Evolutionary conservation across 2,329 filamentous ascomycete genomes (phyloP), one percentile per base, ranked within the genome.

Genomic region (Xylariomycetidae sp.): DNA sequence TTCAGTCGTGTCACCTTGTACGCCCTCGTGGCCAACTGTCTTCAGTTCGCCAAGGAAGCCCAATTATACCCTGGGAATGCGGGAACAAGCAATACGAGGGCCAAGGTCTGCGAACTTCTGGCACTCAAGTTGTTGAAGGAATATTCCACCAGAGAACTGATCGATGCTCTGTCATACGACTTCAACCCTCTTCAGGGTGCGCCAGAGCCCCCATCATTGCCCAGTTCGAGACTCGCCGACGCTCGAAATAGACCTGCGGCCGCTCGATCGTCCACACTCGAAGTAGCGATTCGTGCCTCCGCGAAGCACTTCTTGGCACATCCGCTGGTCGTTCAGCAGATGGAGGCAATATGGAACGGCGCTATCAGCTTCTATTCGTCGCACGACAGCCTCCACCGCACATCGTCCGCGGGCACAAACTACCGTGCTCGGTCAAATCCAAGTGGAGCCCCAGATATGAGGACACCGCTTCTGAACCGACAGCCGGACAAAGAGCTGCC

Each of bases 321-420:
- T 53, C 89, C 90, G 1, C 68, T 95, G 4, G 88, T 95, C 1
- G 83, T 95, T 7, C 87, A 93, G 58, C 89, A 95, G 54, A 70
- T 96, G n/a, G 88, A 95, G 59, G 89, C 88, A 27, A 95, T 96
- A 41, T 96, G 90, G 90, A 90, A 87, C 14, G 90, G 90, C 18
- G 90, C 85, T 13, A 92, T 96, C 44, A 88, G 92, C 46, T 95
- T 96, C 53, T 88, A 95, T 59, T 92, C 87, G 2, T 79, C 82
- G 10, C 86, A 87, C 5, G 89, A 95, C 57, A 84, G 76, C 44
- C 65, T 95, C 16, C 90, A 95, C 57, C 79, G 87, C 29, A 70
- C 67, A 19, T 56, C 62, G 6, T 52, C 59, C 1, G 53, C 49
- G 6, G 42, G 34, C 15, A 38, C 37, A 16, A 31, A 30, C 43